Conservation (phyloP, 192 early-diverging fungal genomes). For the Anaeromyces robustus region DNA sequence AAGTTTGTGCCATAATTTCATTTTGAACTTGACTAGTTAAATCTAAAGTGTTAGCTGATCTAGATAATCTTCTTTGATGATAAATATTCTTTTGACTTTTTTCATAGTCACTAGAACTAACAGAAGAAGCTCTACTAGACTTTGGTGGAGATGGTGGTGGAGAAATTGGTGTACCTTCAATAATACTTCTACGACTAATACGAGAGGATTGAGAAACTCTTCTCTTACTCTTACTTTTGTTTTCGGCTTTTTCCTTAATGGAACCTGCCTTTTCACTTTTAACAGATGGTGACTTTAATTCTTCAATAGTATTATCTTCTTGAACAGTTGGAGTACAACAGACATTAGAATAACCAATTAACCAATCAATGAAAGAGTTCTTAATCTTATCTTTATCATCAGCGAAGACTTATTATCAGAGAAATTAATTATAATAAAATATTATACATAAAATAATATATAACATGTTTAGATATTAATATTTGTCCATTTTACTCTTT, state of each 20-base stretch:
- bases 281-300: background rate
- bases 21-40: background rate
- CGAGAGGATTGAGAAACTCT: background rate
- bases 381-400: background rate
- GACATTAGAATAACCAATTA: background rate
- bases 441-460: no score
- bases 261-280: background rate
- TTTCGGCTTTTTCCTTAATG: background rate
- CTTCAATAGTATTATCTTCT: background rate
- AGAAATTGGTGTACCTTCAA: background rate
- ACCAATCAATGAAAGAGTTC: background rate
- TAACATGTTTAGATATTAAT: no score
- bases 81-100: background rate
- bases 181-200: background rate
- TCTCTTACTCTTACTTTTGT: background rate
- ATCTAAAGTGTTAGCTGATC: background rate
- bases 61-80: background rate
- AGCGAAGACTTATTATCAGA: background rate
- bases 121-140: background rate
- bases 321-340: background rate
- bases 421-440: background rate
- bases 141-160: background rate
- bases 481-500: no score
- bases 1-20: background rate
- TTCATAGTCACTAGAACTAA: background rate